Conservation (phyloP, 2,329 filamentous ascomycete species). For the Colletotrichum spaethianum region DNA sequence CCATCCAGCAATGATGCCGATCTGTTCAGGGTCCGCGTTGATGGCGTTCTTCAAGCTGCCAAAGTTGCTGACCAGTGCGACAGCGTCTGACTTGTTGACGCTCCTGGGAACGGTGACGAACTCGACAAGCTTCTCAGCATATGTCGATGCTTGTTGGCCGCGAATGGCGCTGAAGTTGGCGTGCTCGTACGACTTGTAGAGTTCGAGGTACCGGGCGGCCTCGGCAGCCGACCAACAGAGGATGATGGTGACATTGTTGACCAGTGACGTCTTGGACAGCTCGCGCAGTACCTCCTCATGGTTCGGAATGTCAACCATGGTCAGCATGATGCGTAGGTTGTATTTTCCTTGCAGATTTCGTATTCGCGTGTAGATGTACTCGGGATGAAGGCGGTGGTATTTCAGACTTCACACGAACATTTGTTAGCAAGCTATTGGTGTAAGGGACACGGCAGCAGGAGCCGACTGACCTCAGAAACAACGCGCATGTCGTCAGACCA, state of each 20-base stretch:
- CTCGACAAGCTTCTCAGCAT: slow-evolving; percentile 89
- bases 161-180: slow-evolving; percentile 85
- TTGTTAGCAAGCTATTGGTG: background rate
- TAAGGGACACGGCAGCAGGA: background rate
- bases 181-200: slow-evolving; percentile 96
- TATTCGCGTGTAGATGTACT: slow-evolving; percentile 97
- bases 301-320: slow-evolving; percentile 95
- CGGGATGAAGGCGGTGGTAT: slow-evolving; percentile 96
- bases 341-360: slow-evolving; percentile 88
- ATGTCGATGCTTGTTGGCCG: slow-evolving; percentile 86
- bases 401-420: slow-evolving; percentile 73
- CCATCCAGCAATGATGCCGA: slow-evolving; percentile 90
- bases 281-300: slow-evolving; percentile 93
- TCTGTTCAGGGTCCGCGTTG: slow-evolving; percentile 89
- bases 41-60: slow-evolving; percentile 89
- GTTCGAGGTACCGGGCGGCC: slow-evolving; percentile 91
- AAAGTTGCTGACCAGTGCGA: slow-evolving; percentile 91
- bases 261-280: slow-evolving; percentile 89
- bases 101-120: slow-evolving; percentile 92
- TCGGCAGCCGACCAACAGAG: slow-evolving; percentile 96
- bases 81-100: slow-evolving; percentile 95
- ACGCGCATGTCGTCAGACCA: slow-evolving; percentile 87
- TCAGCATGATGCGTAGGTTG: slow-evolving; percentile 86
- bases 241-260: slow-evolving; percentile 93
- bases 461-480: slow-evolving; percentile 78